Evolutionary conservation across 1,284 basidiomycete genomes (phyloP).

Genomic region (Fomes fomentarius): DNA sequence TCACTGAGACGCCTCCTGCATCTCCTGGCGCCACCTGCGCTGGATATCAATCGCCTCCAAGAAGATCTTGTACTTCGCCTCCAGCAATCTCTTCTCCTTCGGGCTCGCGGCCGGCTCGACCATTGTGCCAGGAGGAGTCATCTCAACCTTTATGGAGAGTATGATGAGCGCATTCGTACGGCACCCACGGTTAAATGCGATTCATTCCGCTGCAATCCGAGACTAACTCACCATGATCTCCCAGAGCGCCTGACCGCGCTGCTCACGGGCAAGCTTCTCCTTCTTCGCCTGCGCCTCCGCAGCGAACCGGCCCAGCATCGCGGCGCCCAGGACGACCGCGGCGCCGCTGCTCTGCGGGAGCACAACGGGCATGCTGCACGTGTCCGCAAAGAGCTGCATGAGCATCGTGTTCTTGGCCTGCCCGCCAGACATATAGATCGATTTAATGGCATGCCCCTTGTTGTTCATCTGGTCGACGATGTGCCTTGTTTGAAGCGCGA

Average conservation of each 20-base stretch:
- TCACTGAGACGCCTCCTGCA: conserved; percentile 55
- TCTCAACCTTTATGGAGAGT: conserved; percentile 73
- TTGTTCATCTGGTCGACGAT: conserved; percentile 92
- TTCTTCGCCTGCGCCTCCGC: conserved; percentile 54
- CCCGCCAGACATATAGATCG: conserved; percentile 93
- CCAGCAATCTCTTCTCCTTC: conserved; percentile 75
- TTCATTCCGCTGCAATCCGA: neutral
- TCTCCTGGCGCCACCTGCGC: conserved; percentile 76
- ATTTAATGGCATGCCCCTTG: conserved; percentile 82
- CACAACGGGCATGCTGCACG: conserved; percentile 83
- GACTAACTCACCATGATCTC: conserved; percentile 78
- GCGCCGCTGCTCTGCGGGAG: conserved; percentile 79
- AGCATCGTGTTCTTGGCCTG: conserved; percentile 85
- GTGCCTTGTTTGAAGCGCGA: conserved; percentile 94
- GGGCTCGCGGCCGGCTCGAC: conserved; percentile 68
- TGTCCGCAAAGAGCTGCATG: conserved; percentile 90
- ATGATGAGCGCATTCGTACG: neutral
- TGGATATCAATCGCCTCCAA: conserved; percentile 88
- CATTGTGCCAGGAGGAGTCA: conserved; percentile 86
- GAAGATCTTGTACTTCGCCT: conserved; percentile 96
- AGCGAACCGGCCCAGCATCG: conserved; percentile 93
- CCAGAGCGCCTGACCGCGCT: conserved; percentile 80
- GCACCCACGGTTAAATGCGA: too few species aligned
- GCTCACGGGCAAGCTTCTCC: conserved; percentile 45
- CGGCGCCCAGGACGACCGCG: conserved; percentile 91